A percentile compares a stretch with the other conserved stretches of the same genome.
These are phyloP conservation scores for Fusarium dimerum DNA, from an alignment of 2,329 filamentous ascomycete species.

Conservation along the genomic window DNA sequence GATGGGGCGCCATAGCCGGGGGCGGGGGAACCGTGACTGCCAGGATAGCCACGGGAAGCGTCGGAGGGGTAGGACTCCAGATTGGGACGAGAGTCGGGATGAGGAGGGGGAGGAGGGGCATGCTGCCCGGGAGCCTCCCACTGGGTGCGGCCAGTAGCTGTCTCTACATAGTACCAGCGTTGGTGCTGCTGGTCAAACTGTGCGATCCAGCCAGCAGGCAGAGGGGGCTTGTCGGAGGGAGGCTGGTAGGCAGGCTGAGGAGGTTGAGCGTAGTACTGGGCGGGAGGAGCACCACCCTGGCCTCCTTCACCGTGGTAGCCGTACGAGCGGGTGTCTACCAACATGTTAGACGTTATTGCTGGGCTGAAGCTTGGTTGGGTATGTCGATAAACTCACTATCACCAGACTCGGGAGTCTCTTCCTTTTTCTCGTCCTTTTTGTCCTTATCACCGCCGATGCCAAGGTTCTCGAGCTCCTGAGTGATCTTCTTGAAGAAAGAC, in stretches of 20 bases:
- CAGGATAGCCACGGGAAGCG: slow-evolving; percentile 27
- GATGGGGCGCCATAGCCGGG: slow-evolving; percentile 13
- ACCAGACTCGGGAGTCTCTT: slow-evolving; percentile 12
- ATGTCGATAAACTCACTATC: slow-evolving; percentile 16
- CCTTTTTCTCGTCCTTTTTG: slow-evolving; percentile 28
- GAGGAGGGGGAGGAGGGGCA: slow-evolving; percentile 24
- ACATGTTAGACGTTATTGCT: neutral
- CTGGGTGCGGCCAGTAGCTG: slow-evolving; percentile 60
- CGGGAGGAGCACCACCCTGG: slow-evolving; percentile 39
- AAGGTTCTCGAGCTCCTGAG: slow-evolving; percentile 48
- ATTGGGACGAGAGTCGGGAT: slow-evolving; percentile 22
- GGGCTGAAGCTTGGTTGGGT: slow-evolving; percentile 6
- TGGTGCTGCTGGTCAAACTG: slow-evolving; percentile 63
- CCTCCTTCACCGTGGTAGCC: slow-evolving; percentile 26
- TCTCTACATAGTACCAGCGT: slow-evolving; percentile 66
- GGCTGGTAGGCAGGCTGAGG: slow-evolving; percentile 35
- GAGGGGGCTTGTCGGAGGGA: slow-evolving; percentile 45
- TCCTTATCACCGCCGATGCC: slow-evolving; percentile 45
- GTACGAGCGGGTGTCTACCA: slow-evolving; percentile 24
- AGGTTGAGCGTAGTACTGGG: slow-evolving; percentile 23
- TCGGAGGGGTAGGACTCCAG: slow-evolving; percentile 23
- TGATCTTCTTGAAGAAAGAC: slow-evolving; percentile 48
- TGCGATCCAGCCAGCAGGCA: slow-evolving; percentile 62
- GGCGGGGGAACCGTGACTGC: slow-evolving; percentile 19
- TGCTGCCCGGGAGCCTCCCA: slow-evolving; percentile 58